Percentiles rank a stretch among this genome's conserved stretches.
phyloP scores from a whole-genome alignment of 108 stramenopile genomes.

The Schizochytrium sp. region DNA sequence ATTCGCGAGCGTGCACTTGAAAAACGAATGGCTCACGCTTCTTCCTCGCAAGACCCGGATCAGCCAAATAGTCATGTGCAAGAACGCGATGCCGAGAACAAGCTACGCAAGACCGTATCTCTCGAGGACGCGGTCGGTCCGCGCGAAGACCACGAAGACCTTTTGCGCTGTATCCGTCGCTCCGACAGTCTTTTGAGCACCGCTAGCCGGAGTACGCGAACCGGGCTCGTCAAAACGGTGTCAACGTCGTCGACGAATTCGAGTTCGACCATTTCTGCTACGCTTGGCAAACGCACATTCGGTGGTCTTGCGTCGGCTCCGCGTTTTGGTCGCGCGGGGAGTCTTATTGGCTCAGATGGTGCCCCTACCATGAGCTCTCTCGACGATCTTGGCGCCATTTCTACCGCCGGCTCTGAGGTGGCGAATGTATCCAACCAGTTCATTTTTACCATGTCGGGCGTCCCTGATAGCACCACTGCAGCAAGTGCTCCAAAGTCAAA shows the following conservation, averaged over 20 bases:
- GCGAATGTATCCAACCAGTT: background rate
- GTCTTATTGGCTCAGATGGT: background rate
- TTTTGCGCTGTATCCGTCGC: background rate
- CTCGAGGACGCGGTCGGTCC: background rate
- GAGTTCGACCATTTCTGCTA: background rate
- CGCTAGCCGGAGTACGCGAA: background rate
- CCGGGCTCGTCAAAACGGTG: background rate
- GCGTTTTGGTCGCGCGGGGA: background rate
- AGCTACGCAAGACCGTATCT: background rate
- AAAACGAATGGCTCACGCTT: background rate
- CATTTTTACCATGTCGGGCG: background rate
- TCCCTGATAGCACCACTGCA: no score
- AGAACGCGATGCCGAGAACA: background rate
- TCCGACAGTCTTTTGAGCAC: background rate
- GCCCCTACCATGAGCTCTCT: no score
- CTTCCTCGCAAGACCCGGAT: background rate
- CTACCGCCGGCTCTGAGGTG: background rate
- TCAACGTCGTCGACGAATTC: background rate
- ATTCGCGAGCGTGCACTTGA: background rate
- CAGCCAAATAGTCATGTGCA: background rate
- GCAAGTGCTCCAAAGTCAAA: no score
- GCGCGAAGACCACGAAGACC: background rate
- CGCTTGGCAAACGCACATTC: background rate
- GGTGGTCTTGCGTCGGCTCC: background rate
- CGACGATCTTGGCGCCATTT: no score